Conservation (phyloP, 2,329 filamentous ascomycete species). For the Plenodomus tracheiphilus region DNA sequence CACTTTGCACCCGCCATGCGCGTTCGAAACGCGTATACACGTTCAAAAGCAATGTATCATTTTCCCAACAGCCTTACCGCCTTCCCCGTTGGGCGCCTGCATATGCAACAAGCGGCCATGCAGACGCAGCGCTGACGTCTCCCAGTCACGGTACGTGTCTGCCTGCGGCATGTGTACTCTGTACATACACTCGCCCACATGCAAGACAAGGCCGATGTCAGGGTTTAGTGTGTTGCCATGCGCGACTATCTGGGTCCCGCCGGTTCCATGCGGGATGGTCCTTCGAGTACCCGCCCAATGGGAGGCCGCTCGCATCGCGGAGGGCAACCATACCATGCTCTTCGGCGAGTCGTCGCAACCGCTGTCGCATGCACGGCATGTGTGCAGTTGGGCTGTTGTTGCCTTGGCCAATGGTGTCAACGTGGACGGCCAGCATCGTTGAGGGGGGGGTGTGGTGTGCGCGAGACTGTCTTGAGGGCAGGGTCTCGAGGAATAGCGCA, state of each 20-base stretch:
- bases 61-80: background rate
- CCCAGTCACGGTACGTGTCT: slow-evolving; percentile 21
- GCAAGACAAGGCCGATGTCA: slow-evolving; percentile 13
- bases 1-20: background rate
- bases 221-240: slow-evolving; percentile 13
- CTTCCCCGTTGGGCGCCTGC: slow-evolving; percentile 4
- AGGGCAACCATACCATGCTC: slow-evolving; percentile 16
- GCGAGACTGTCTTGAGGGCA: background rate
- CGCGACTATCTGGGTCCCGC: slow-evolving; percentile 16
- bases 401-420: slow-evolving; percentile 14
- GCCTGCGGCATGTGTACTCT: slow-evolving; percentile 15
- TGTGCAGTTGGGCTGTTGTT: too few species aligned
- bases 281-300: slow-evolving; percentile 19
- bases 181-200: slow-evolving; percentile 14
- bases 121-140: slow-evolving; percentile 26
- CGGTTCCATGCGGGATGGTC: slow-evolving; percentile 19
- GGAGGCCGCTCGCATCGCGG: slow-evolving; percentile 10
- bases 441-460: background rate
- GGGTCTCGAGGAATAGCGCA: too few species aligned
- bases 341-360: slow-evolving; percentile 19
- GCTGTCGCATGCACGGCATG: slow-evolving; percentile 1
- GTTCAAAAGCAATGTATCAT: background rate
- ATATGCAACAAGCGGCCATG: slow-evolving; percentile 6
- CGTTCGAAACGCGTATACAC: too few species aligned
- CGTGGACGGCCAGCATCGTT: background rate